Evolutionary conservation across 1,284 basidiomycete species (phyloP), one percentile per base, ranked within the genome.

Genomic region (Porodaedalea pini): DNA sequence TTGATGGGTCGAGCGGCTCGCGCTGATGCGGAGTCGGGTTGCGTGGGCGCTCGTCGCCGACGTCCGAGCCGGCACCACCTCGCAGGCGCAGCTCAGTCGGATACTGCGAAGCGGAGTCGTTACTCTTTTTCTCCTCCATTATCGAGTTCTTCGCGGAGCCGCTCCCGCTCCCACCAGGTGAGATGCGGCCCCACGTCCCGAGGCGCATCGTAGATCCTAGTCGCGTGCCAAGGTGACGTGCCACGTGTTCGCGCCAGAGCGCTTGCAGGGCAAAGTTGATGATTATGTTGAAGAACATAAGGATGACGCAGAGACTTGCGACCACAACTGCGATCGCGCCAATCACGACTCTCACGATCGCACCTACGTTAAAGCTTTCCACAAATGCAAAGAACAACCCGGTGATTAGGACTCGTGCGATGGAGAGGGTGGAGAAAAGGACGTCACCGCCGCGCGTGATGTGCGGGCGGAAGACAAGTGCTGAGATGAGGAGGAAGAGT

Each of bases 301-400:
- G 68, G 50, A 88, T 60, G 47, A 87, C 73, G 0, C 84, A 73
- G 29, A 86, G 69, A 4, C 82, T 81, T 66, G 80, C 62, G 21
- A 72, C 62, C 41, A 67, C 67, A 27, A 66, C 61, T 31, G 69
- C 57, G n/a, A 69, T 70, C 34, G 70, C 65, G 7, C 71, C 71
- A n/a, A 73, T 63, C 6, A 66, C 86, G 1, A 87, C 85, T n/a
- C 90, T 83, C 17, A 83, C 81, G 62, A 93, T 92, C 27, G 90
- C 77, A 21, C 78, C 72, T 29, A 92, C 75, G 2, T 71, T 66
- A 25, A 92, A 65, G 5, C 69, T 74, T 64, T 84, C 74, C 49
- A 88, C 71, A 67, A 92, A 92, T 0, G 86, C 78, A 62, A 92
- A 78, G 69, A 86, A 72, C 13, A 88, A 67, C 1, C 80, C 85